Evolutionary conservation across 176 grass and related monocot genomes (phyloP), one percentile per base, ranked within the genome.

Genomic region (Eleusine indica): DNA sequence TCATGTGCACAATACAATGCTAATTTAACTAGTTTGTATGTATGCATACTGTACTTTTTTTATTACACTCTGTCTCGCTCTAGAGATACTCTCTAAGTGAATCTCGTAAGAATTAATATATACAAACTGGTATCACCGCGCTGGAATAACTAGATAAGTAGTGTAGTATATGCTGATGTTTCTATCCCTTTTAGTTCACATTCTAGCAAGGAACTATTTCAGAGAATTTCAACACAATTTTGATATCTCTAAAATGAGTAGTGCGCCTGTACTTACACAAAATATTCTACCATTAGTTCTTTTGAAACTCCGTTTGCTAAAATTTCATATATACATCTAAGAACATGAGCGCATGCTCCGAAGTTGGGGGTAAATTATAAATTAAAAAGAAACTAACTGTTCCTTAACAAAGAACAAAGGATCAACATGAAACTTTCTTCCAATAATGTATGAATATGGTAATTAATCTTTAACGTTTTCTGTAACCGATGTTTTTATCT

Each of bases 391-490:
- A 53, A 3, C 1, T 38, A 48, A 79, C 42, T 48, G 25, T 68
- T 64, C 80, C n/a, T 62, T 18, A 10, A 62, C 62, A 65, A 63
- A 65, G 25, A 65, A 64, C 14, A 47, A 73, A 65, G 3, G 70
- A 65, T 82, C 21, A 82, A 10, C 42, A 64, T 73, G 70, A 10
- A 82, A 21, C 28, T 47, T 43, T 51, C 14, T 68, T 75, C 12
- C 62, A 38, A 30, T 14, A 38, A 30, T 14, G 9, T 43, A 64
- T 9, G 21, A 4, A 60, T 3, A 60, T 60, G 57, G 57, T 6
- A 8, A 8, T 29, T 70, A 22, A 41, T 66, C 14, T 19, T 3
- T 29, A 71, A 60, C 9, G 2, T 62, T 62, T 62, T 25, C 9
- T 11, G 0, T 3, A 28, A 62, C 0, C 8, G 9, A 64, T 64